Conservation (phyloP, 208 protist genomes). For the Vickermania spadyakhi region DNA sequence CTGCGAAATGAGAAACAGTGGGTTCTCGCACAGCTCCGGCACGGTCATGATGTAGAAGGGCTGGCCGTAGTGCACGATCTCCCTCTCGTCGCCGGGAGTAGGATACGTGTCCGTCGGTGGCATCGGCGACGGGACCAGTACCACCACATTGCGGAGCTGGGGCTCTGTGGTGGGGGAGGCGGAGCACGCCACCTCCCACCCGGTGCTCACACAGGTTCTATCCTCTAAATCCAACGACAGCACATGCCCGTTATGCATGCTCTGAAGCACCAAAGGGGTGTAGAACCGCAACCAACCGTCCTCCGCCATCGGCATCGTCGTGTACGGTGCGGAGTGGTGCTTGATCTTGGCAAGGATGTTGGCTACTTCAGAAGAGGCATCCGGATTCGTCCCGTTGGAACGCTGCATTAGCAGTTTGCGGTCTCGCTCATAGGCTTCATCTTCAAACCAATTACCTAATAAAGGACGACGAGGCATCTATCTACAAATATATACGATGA, state of each 20-base stretch:
- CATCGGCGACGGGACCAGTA: constrained; percentile 58
- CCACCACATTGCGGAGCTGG: constrained; percentile 54
- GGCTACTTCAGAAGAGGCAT: constrained; percentile 44
- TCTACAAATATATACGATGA: too few relatives aligned
- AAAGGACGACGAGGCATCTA: constrained; percentile 69
- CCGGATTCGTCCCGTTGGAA: constrained; percentile 32
- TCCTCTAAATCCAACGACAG: constrained; percentile 83
- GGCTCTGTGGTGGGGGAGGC: constrained; percentile 36
- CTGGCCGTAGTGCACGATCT: constrained; percentile 87
- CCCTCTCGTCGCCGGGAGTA: constrained; percentile 58
- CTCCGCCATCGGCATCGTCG: constrained; percentile 25
- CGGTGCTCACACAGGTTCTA: constrained; percentile 24
- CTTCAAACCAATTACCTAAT: constrained; percentile 82
- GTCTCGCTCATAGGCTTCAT: constrained; percentile 69
- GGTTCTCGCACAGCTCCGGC: constrained; percentile 48
- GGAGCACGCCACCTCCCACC: constrained; percentile 58
- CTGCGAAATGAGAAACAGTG: constrained; percentile 73
- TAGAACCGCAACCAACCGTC: constrained; percentile 77
- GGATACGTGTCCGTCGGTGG: constrained; percentile 61
- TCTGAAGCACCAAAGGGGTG: constrained; percentile 75
- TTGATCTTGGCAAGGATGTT: constrained; percentile 59
- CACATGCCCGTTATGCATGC: constrained; percentile 57
- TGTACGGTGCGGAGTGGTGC: constrained; percentile 71
- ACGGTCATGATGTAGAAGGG: constrained; percentile 81
- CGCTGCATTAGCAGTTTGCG: constrained; percentile 58